Evolutionary conservation across 495 filamentous ascomycete genomes (phyloP).

Genomic region (Penicillium canariense): DNA sequence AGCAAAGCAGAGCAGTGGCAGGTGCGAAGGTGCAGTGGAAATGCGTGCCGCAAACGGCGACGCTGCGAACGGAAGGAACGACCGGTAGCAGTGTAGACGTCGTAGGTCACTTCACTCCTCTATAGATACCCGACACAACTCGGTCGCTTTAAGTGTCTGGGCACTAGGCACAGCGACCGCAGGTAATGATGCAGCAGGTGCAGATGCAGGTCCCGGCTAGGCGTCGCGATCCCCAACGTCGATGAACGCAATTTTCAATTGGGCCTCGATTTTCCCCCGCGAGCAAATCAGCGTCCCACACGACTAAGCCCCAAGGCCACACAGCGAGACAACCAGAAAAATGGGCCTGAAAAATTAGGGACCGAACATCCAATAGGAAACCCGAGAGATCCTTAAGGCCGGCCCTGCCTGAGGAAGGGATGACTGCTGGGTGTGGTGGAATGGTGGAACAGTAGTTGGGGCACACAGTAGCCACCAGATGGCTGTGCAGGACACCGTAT

Average conservation of each 20-base stretch:
- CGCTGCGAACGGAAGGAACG: conserved; percentile 1
- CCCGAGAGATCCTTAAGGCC: no score
- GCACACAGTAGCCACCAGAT: no score
- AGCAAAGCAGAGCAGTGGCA: background rate
- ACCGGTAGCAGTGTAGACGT: no score
- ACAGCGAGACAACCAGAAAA: background rate
- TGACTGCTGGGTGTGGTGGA: no score
- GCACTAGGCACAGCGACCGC: no score
- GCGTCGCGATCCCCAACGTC: background rate
- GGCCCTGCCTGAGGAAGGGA: no score
- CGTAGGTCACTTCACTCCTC: no score
- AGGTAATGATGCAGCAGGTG: background rate
- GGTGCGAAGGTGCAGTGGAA: background rate
- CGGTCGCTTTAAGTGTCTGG: background rate
- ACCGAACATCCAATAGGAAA: no score
- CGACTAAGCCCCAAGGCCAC: background rate
- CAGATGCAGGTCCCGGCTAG: conserved; percentile 6
- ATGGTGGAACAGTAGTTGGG: no score
- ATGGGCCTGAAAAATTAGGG: conserved; percentile 5
- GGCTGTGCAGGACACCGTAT: no score
- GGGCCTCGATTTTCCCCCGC: conserved; percentile 14
- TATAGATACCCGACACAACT: background rate
- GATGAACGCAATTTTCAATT: conserved; percentile 21
- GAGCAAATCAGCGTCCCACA: conserved; percentile 21
- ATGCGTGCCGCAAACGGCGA: conserved; percentile 5